phyloP scores from a whole-genome alignment of 2,329 filamentous ascomycete species.

The Lachnellula hyalina region DNA sequence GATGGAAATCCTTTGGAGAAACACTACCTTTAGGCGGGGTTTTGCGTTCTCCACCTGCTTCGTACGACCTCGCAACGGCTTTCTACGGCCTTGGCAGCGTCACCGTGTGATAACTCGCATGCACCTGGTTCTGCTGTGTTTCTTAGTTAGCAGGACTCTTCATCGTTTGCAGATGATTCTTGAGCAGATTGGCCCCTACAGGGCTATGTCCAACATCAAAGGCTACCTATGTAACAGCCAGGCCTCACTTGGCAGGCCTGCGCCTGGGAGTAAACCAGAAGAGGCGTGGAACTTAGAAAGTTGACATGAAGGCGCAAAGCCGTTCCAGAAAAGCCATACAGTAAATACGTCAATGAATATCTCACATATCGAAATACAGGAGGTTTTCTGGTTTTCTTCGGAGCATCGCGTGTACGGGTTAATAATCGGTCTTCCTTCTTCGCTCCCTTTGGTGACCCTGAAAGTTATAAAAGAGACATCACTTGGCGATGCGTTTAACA shows the following conservation, averaged over 20 bases:
- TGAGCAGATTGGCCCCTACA: background rate
- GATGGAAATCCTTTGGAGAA: no score
- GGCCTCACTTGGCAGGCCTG: background rate
- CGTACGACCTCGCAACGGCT: background rate
- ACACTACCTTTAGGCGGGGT: no score
- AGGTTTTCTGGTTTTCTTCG: background rate
- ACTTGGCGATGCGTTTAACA: conserved; percentile 2
- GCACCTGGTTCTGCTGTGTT: background rate
- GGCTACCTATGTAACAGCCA: background rate
- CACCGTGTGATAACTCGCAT: no score
- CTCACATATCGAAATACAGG: no score
- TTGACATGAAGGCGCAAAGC: no score
- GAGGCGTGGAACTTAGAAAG: no score
- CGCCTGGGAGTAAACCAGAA: background rate
- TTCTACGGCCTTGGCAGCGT: background rate
- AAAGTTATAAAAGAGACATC: background rate
- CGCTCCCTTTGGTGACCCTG: no score
- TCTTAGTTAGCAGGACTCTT: background rate
- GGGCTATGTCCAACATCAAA: background rate
- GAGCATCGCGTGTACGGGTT: background rate
- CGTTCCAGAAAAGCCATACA: background rate
- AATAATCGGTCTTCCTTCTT: no score
- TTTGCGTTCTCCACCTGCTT: no score
- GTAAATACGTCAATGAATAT: background rate
- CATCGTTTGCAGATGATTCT: background rate